These are phyloP conservation scores for Amphirosellinia nigrospora DNA, from an alignment of 495 filamentous ascomycete genomes.

Conservation along the genomic window DNA sequence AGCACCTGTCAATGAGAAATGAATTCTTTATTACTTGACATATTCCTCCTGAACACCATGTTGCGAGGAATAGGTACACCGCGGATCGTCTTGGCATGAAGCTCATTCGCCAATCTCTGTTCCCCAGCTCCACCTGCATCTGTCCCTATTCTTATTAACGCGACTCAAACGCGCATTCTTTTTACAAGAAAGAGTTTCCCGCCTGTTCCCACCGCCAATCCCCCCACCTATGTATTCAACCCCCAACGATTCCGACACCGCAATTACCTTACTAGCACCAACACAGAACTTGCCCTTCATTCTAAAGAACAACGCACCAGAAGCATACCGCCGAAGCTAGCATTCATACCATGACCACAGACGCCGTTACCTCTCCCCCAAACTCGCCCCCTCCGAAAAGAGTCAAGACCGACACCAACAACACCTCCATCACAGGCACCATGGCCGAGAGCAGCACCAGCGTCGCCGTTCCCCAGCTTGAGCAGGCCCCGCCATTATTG, in stretches of 20 bases:
- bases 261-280: neutral
- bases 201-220: conserved; percentile 7
- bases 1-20: neutral
- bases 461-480: conserved; percentile 42
- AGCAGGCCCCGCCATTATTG: conserved; percentile 64
- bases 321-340: conserved; percentile 7
- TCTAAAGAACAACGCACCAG: neutral
- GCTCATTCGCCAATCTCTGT: conserved; percentile 27
- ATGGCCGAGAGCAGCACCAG: conserved; percentile 32
- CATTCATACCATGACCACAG: conserved; percentile 60
- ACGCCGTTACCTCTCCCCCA: conserved; percentile 48
- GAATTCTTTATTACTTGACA: neutral
- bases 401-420: conserved; percentile 49
- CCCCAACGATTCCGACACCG: neutral
- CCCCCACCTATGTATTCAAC: neutral
- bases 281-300: neutral
- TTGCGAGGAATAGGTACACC: neutral
- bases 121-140: conserved; percentile 5
- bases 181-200: conserved; percentile 29
- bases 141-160: conserved; percentile 29
- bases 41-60: neutral
- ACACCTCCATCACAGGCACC: conserved; percentile 21
- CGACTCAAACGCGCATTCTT: conserved; percentile 38
- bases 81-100: conserved; percentile 10
- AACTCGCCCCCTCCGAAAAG: conserved; percentile 56